Conservation (phyloP, 73 alveolate species). For the Strombidium stylifer region DNA sequence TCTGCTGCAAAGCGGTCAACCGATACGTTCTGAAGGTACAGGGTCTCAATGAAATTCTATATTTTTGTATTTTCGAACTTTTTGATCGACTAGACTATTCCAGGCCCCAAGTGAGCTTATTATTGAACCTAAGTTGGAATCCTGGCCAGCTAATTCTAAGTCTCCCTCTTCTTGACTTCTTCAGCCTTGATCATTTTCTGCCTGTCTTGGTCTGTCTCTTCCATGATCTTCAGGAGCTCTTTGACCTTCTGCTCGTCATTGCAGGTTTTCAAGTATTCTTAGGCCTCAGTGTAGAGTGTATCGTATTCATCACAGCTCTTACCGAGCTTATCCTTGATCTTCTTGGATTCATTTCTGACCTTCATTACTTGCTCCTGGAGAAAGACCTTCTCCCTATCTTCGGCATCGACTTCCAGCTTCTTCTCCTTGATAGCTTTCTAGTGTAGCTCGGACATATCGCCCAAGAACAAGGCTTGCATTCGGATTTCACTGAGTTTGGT, state of each 20-base stretch:
- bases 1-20: slow-evolving; percentile 22
- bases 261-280: slow-evolving; percentile 1
- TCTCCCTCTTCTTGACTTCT: background rate
- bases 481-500: slow-evolving; percentile 5
- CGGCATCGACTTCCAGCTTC: slow-evolving; percentile 26
- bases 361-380: slow-evolving; percentile 11
- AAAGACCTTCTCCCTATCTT: slow-evolving; percentile 29
- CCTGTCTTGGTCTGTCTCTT: slow-evolving; percentile 21
- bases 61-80: slow-evolving; percentile 20
- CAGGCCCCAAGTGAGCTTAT: no score
- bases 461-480: slow-evolving; percentile 27
- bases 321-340: slow-evolving; percentile 22
- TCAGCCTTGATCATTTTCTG: slow-evolving; percentile 3
- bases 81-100: background rate
- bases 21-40: slow-evolving; percentile 8
- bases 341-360: slow-evolving; percentile 6
- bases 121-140: no score
- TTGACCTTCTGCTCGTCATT: slow-evolving; percentile 21
- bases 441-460: slow-evolving; percentile 46
- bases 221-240: slow-evolving; percentile 7
- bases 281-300: slow-evolving; percentile 23
- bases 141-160: no score
- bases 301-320: slow-evolving; percentile 21
- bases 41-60: slow-evolving; percentile 11
- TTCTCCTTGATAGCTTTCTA: slow-evolving; percentile 4